Percentiles rank a stretch among this genome's conserved stretches.
Conservation (phyloP, 768 basidiomycete species). For the Russula sp. region DNA sequence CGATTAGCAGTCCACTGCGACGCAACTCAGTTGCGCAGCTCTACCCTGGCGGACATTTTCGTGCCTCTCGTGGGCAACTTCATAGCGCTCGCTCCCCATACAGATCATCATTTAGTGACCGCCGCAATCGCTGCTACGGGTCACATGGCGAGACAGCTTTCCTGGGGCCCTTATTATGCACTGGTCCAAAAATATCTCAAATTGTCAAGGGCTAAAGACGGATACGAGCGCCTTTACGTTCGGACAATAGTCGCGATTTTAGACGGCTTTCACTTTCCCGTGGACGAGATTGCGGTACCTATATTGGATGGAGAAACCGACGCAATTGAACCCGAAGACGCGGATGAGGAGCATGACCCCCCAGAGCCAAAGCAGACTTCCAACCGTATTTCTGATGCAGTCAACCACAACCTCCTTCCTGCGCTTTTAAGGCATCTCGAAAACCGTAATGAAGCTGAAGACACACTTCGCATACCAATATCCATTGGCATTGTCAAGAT, state of each 20-base stretch:
- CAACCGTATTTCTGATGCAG: constrained; percentile 58
- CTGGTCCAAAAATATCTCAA: constrained; percentile 78
- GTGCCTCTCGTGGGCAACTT: constrained; percentile 83
- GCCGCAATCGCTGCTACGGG: constrained; percentile 82
- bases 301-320: constrained; percentile 26
- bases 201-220: constrained; percentile 56
- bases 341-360: constrained; percentile 26
- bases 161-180: constrained; percentile 78
- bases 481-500: constrained; percentile 82
- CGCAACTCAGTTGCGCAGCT: constrained; percentile 56
- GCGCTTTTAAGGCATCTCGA: constrained; percentile 73
- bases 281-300: constrained; percentile 50
- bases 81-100: constrained; percentile 48
- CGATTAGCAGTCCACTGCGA: constrained; percentile 75
- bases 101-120: constrained; percentile 83
- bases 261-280: constrained; percentile 87
- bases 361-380: constrained; percentile 18
- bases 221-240: constrained; percentile 73
- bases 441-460: constrained; percentile 74
- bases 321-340: constrained; percentile 23
- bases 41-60: constrained; percentile 72
- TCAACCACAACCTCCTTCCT: constrained; percentile 71
- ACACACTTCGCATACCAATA: constrained; percentile 80
- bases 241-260: constrained; percentile 77
- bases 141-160: constrained; percentile 63